These are phyloP conservation scores for Exophiala bonariae DNA, from an alignment of 2,329 filamentous ascomycete species.

Conservation along the genomic window DNA sequence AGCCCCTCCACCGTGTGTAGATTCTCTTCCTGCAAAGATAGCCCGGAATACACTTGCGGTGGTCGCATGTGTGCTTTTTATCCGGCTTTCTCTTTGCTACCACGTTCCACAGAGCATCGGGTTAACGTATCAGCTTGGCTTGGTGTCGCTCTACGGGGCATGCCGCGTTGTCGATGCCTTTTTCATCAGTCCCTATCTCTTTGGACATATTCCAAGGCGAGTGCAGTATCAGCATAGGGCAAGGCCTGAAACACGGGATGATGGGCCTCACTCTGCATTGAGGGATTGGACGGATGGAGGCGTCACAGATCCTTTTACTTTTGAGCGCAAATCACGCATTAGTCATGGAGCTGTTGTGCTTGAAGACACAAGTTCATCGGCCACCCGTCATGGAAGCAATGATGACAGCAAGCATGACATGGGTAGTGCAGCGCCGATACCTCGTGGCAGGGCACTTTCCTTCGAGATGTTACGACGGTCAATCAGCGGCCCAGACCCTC, in stretches of 20 bases:
- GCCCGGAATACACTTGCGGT: slow-evolving; percentile 41
- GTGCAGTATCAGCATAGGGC: slow-evolving; percentile 41
- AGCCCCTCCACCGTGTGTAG: slow-evolving; percentile 37
- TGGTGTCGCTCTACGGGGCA: slow-evolving; percentile 45
- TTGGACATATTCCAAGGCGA: slow-evolving; percentile 41
- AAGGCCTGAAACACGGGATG: slow-evolving; percentile 27
- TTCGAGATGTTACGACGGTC: slow-evolving; percentile 10
- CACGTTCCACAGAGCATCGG: slow-evolving; percentile 46
- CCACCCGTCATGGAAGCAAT: not conserved
- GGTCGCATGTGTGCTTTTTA: slow-evolving; percentile 40
- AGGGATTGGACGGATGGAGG: slow-evolving; percentile 22
- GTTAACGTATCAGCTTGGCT: slow-evolving; percentile 46
- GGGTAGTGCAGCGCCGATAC: not conserved
- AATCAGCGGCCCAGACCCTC: slow-evolving; percentile 27
- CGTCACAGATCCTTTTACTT: slow-evolving; percentile 19
- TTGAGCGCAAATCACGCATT: not conserved
- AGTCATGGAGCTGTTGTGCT: not conserved
- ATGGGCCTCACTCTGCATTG: not conserved
- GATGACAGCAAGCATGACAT: not conserved
- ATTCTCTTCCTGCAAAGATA: slow-evolving; percentile 30
- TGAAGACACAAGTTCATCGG: not conserved
- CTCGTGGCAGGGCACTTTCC: not conserved
- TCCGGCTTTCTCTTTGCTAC: slow-evolving; percentile 43
- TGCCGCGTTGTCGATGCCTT: slow-evolving; percentile 45
- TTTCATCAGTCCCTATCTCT: slow-evolving; percentile 44